Evolutionary conservation across 2,329 filamentous ascomycete genomes (phyloP), one percentile per base, ranked within the genome.

Genomic region (Microdochium paspali): DNA sequence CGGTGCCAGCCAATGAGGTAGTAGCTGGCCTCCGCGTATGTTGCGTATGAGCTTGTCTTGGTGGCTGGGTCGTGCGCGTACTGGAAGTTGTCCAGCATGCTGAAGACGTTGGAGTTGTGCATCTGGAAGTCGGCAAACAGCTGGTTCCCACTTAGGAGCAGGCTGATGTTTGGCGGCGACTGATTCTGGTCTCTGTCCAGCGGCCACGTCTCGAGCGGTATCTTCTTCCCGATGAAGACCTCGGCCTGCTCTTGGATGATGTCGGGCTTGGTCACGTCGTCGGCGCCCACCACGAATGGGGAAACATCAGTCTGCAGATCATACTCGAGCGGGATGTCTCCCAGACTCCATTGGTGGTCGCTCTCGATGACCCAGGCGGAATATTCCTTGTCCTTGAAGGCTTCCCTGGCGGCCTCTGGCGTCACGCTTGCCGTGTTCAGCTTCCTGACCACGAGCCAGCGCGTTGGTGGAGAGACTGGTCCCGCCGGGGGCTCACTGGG

Each of bases 71-170:
- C 45, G 7, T 53, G 45, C 0, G 18, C 44, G 46, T 66, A 69
- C 6, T 55, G 44, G 18, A 72, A 67, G 24, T 62, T 64, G 50
- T 72, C 69, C 3, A 69, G 20, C 6, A 67, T 63, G 45, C 56
- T 61, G 46, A 72, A 70, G 9, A 71, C 68, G 47, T 70, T 70
- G 6, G 55, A 42, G 51, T 65, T 64, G 50, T 72, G 69, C 20
- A 55, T 53, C 47, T 67, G 65, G 49, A 58, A 70, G 53, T 72
- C 69, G 0, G 66, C 54, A 50, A 72, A 70, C 1, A 70, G 58
- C 26, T 59, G 61, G 47, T 71, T 71, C 21, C 18, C 39, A 44
- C 46, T 53, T 10, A 23, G 24, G 13, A 43, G 12, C 1, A 52
- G 44, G 6, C 24, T 49, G 24, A 53, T 21, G 24, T 30, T 15